Evolutionary conservation across 495 filamentous ascomycete species (phyloP).

Genomic region (Penicillium pancosmium): DNA sequence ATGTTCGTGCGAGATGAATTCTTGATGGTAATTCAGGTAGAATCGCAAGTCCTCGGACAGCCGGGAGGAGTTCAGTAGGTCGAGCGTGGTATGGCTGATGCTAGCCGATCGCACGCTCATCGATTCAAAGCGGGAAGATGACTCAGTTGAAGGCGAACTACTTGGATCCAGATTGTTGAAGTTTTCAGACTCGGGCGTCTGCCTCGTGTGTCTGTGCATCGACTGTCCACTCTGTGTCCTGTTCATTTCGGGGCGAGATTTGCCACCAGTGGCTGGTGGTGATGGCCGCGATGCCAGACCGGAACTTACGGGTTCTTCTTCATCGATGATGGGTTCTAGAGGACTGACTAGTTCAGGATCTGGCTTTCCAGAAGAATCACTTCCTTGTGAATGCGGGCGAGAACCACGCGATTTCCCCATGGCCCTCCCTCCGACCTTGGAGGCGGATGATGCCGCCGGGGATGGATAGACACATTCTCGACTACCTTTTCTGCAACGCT

Average conservation of each 20-base stretch:
- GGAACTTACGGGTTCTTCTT: constrained; percentile 45
- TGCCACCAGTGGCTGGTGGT: constrained; percentile 27
- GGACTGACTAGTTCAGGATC: constrained; percentile 49
- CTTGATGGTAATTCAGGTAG: constrained; percentile 76
- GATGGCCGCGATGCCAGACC: constrained; percentile 33
- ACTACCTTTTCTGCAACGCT: constrained; percentile 83
- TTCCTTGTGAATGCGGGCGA: constrained; percentile 47
- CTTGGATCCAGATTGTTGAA: constrained; percentile 41
- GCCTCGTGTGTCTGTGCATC: constrained; percentile 46
- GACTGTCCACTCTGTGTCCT: constrained; percentile 44
- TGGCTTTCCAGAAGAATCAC: constrained; percentile 52
- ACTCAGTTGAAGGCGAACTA: constrained; percentile 51
- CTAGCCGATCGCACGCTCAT: constrained; percentile 38
- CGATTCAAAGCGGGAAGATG: constrained; percentile 37
- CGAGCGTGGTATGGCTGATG: constrained; percentile 33
- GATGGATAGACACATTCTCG: constrained; percentile 85
- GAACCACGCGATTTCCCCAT: constrained; percentile 46
- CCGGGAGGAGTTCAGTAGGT: constrained; percentile 41
- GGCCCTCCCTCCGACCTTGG: constrained; percentile 44
- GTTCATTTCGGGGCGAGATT: constrained; percentile 24
- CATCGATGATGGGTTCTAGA: constrained; percentile 67
- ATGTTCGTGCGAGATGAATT: constrained; percentile 75
- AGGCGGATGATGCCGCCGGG: constrained; percentile 48
- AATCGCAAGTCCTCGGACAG: constrained; percentile 70
- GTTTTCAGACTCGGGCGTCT: constrained; percentile 21